Percentiles rank a stretch among this genome's conserved stretches.
phyloP scores from a whole-genome alignment of 73 alveolate genomes.

The Paramecium octaurelia region DNA sequence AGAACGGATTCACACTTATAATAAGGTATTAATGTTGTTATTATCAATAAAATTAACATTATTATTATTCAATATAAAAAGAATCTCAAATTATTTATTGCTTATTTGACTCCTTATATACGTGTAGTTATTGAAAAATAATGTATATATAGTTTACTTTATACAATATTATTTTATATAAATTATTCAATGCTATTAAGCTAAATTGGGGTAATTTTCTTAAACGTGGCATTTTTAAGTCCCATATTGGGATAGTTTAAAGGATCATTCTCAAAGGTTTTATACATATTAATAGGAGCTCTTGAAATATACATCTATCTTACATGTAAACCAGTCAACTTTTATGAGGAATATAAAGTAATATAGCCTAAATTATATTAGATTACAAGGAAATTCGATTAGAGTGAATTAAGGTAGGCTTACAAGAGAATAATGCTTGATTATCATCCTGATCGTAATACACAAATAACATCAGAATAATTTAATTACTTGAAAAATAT shows the following conservation, averaged over 20 bases:
- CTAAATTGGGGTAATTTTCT: not conserved
- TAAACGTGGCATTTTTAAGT: not conserved
- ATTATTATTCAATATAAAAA: not conserved
- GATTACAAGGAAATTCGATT: not conserved
- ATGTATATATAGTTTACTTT: not conserved
- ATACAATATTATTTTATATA: not conserved
- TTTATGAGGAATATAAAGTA: not conserved
- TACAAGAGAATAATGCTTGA: not conserved
- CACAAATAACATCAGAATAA: not conserved
- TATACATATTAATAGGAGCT: not conserved
- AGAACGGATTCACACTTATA: not conserved
- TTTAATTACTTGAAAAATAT: not conserved
- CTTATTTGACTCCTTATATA: not conserved
- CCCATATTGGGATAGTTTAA: not conserved
- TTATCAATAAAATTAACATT: not conserved
- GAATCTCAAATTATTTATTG: not conserved
- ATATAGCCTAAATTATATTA: not conserved
- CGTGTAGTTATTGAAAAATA: not conserved
- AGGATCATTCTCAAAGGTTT: not conserved
- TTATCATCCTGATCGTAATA: conserved; percentile 20
- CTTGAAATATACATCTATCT: not conserved
- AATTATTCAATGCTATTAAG: not conserved
- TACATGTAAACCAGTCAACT: not conserved
- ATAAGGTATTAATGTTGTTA: not conserved
- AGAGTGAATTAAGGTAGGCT: not conserved